Base-by-base conservation (phyloP, 2,329 filamentous ascomycete genomes). In the Fulvia fulva region DNA sequence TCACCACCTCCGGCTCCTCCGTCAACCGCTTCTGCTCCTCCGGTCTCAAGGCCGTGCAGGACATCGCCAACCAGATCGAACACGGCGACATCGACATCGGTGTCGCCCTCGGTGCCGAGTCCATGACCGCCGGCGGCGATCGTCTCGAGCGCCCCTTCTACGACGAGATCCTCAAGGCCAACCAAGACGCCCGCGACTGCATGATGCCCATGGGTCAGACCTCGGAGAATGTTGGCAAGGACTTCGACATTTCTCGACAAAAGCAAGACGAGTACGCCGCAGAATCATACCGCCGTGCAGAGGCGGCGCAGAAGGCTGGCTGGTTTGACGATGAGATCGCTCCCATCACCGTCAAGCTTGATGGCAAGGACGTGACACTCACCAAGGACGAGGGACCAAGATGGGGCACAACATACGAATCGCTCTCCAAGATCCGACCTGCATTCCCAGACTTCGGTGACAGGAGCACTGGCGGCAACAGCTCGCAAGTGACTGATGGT, bases 191-290 rank as follows among this genome's bases (percentile, higher is more conserved):
- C 0, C 76, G 76, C 49, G 93, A 97, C 78, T 94, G 91, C 81
- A 85, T 93, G 85, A 85, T 91, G 81, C 89, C 93, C 65, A 99
- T 99, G 94, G 94, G 94, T 22, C 95, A 96, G 84, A 99, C 94
- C 2, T 93, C 88, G 59, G 94, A 99, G 80, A 97, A 97, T 73
- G 91, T 99, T 26, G 91, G 88, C 68, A 85, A 85, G 51, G 94
- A 97, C 77, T 97, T 97, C 75, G 84, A 88, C 71, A 87, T 99
- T 72, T 78, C 84, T 1, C 85, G 94, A 61, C 86, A 92, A 72
- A 77, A 79, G 73, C 90, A 97, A 78, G 94, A 99, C 76, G 80
- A 82, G 65, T 97, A 87, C 74, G 90, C 94, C 0, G 89, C 89
- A 9, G 91, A 95, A 79, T 91, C 87, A 47, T 99, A 91, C 80